Conservation (phyloP, 129 eudicot species). For the Artemisia annua region DNA sequence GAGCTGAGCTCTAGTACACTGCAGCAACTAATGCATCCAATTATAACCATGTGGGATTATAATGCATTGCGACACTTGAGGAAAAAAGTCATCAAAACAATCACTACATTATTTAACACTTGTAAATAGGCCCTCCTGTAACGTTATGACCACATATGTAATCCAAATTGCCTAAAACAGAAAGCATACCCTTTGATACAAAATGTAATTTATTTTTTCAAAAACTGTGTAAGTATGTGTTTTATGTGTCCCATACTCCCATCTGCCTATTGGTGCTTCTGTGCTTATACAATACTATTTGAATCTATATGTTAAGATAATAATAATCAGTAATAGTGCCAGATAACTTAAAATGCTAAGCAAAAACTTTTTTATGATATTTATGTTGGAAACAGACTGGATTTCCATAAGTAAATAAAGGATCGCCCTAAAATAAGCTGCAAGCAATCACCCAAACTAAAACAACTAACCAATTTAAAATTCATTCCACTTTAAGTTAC, state of each 20-base stretch:
- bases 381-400: slow-evolving; percentile 3
- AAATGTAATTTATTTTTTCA: background rate
- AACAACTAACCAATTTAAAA: background rate
- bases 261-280: too few species aligned
- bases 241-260: too few species aligned
- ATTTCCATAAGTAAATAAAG: background rate
- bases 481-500: slow-evolving; percentile 39
- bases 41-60: too few species aligned
- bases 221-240: background rate
- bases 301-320: too few species aligned
- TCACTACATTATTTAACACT: too few species aligned
- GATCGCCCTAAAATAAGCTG: background rate
- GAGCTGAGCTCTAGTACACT: too few species aligned
- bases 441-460: background rate
- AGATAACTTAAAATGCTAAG: slow-evolving; percentile 9
- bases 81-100: too few species aligned
- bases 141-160: background rate
- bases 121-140: too few species aligned
- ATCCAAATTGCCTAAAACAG: background rate
- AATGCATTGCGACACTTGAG: too few species aligned
- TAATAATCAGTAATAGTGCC: background rate
- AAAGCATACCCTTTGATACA: background rate
- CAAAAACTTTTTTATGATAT: slow-evolving; percentile 6
- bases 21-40: too few species aligned
- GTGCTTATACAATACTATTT: too few species aligned